Conservation (phyloP, 306 rosid species). For the Malus sieversii region DNA sequence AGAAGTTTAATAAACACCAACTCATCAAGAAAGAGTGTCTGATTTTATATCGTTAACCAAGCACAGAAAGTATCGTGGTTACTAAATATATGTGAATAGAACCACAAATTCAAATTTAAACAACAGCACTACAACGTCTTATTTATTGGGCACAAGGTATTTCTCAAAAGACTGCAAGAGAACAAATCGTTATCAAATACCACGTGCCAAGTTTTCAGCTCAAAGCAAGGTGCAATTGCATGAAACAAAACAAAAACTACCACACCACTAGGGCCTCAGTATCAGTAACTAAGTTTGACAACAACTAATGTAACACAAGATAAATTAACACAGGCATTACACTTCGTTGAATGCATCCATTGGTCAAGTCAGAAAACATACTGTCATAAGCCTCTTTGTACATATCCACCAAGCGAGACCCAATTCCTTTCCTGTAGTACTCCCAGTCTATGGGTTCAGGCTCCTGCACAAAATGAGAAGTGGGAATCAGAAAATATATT, state of each 20-base stretch:
- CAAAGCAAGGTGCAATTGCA: background rate
- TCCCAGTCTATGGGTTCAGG: conserved; percentile 99
- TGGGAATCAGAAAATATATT: background rate
- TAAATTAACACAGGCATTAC: background rate
- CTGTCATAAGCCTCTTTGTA: conserved; percentile 95
- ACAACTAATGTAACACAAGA: background rate
- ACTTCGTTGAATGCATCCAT: background rate
- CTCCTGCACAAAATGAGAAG: conserved; percentile 49
- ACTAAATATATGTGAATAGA: too few relatives aligned
- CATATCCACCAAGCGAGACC: conserved; percentile 92
- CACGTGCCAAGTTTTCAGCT: background rate
- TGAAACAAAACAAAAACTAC: background rate
- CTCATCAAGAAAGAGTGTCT: background rate
- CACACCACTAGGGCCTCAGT: background rate
- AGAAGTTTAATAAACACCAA: background rate
- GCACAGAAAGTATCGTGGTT: background rate
- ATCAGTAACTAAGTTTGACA: background rate
- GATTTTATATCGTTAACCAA: background rate
- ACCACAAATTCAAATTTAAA: background rate
- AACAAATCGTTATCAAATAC: background rate
- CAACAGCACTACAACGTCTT: background rate
- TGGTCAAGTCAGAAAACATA: conserved; percentile 34
- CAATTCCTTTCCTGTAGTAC: conserved; percentile 88
- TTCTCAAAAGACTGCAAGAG: background rate
- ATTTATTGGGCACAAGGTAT: background rate